Evolutionary conservation across 176 grass and related monocot genomes (phyloP), one percentile per base, ranked within the genome.

Genomic region (Poa annua): DNA sequence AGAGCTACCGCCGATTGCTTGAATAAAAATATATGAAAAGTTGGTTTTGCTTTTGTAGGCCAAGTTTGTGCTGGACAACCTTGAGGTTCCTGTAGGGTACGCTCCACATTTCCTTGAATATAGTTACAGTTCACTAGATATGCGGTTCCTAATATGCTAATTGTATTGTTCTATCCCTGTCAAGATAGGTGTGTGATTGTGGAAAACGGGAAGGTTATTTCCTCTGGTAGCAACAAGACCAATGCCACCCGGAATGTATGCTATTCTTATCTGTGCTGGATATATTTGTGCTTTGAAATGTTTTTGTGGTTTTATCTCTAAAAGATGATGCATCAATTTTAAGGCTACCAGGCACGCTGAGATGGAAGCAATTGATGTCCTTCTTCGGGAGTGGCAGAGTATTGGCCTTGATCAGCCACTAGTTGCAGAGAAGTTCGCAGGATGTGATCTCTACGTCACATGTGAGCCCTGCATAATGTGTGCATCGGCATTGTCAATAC

Each of bases 381-480:
- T 96, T 54, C 89, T 99, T 56, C 75, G 60, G 75, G 85, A 96
- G 90, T 99, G 96, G 93, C 96, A 99, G 75, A 83, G 74, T 17
- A 83, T 57, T 74, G 91, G 85, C 48, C 87, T 95, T 52, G 84
- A 80, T 80, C 88, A 91, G 74, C 50, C 77, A 38, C 85, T 92
- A 67, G 87, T 98, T 9, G 91, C 76, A 0, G 83, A 95, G 45
- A 95, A 92, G 54, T 90, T 95, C 8, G 89, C 93, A 78, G 88
- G 84, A 79, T 95, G 87, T 15, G 91, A 90, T 68, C 89, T 99
- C 71, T 99, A 92, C 78, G 96, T 96, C 67, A 99, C 91, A 7
- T 96, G 96, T 45, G 96, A 99, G 65, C 96, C 93, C 21, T 93
- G 93, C 75, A 96, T 96, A 86, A 96, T 99, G 96, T 98, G 91